Conservation (phyloP, 2,329 filamentous ascomycete species). For the Hypoxylon sp. region DNA sequence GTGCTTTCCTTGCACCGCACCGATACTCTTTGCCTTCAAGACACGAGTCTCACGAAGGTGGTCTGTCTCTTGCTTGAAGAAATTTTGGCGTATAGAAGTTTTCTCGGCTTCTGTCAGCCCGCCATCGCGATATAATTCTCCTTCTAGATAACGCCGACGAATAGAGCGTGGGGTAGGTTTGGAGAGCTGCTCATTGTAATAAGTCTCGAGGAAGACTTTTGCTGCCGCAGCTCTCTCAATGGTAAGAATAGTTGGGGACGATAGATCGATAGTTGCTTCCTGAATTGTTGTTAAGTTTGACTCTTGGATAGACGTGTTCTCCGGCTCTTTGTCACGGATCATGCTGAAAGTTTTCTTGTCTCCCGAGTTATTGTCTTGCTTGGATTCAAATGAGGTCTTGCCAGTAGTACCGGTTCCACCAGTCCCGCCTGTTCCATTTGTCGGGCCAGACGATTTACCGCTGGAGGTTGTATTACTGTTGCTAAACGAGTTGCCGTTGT, state of each 20-base stretch:
- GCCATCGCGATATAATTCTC: conserved; percentile 70
- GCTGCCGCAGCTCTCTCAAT: conserved; percentile 84
- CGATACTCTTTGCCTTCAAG: conserved; percentile 73
- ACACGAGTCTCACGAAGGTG: conserved; percentile 81
- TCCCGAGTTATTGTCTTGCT: conserved; percentile 52
- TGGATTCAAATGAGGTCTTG: conserved; percentile 61
- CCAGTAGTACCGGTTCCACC: conserved; percentile 53
- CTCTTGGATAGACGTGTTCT: conserved; percentile 48
- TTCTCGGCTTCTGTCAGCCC: conserved; percentile 70
- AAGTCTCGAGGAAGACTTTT: conserved; percentile 88
- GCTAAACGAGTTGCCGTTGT: conserved; percentile 43
- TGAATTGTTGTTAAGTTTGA: conserved; percentile 54
- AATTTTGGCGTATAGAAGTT: conserved; percentile 68
- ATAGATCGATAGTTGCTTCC: conserved; percentile 53
- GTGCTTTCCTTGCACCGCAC: conserved; percentile 58
- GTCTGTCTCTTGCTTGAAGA: conserved; percentile 77
- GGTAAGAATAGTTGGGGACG: conserved; percentile 65
- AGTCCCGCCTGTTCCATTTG: conserved; percentile 49
- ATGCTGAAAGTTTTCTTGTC: conserved; percentile 52
- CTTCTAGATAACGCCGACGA: conserved; percentile 74
- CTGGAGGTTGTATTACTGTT: conserved; percentile 43
- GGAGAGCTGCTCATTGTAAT: conserved; percentile 80
- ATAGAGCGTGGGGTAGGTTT: conserved; percentile 71
- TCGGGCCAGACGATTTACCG: conserved; percentile 39
- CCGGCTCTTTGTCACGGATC: conserved; percentile 50